Percentiles rank a stretch among this genome's conserved stretches.
Evolutionary conservation across 75 land plant species (phyloP).

Genomic region (Pinus taeda): DNA sequence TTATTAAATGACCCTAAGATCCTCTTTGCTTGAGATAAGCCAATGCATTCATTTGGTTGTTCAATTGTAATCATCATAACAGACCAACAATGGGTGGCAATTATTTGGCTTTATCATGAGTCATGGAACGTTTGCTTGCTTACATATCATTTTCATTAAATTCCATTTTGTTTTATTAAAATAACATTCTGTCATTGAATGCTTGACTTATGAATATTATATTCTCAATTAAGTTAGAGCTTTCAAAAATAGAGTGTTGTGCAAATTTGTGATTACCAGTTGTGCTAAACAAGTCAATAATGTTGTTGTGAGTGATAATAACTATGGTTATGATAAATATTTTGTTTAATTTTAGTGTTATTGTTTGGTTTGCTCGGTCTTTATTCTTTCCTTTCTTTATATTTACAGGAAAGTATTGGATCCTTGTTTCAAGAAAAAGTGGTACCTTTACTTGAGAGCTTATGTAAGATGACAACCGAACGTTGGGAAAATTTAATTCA

Average conservation of each 20-base stretch:
- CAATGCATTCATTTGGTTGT: too few relatives aligned
- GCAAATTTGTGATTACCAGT: neutral
- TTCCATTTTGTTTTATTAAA: too few relatives aligned
- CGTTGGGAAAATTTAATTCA: neutral
- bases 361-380: neutral
- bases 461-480: neutral
- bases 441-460: constrained; percentile 4
- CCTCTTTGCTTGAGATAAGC: too few relatives aligned
- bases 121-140: too few relatives aligned
- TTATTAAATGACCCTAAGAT: too few relatives aligned
- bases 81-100: too few relatives aligned
- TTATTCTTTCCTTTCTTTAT: neutral
- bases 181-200: too few relatives aligned
- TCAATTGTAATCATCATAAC: too few relatives aligned
- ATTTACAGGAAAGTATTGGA: constrained; percentile 4
- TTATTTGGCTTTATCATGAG: too few relatives aligned
- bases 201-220: neutral
- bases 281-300: neutral
- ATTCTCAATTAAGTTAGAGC: neutral
- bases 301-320: neutral
- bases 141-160: too few relatives aligned
- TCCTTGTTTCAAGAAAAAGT: constrained; percentile 5
- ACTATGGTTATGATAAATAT: neutral
- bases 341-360: neutral
- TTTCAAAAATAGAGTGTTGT: neutral